These are phyloP conservation scores for Botrytis deweyae DNA, from an alignment of 2,329 filamentous ascomycete species.

Conservation along the genomic window DNA sequence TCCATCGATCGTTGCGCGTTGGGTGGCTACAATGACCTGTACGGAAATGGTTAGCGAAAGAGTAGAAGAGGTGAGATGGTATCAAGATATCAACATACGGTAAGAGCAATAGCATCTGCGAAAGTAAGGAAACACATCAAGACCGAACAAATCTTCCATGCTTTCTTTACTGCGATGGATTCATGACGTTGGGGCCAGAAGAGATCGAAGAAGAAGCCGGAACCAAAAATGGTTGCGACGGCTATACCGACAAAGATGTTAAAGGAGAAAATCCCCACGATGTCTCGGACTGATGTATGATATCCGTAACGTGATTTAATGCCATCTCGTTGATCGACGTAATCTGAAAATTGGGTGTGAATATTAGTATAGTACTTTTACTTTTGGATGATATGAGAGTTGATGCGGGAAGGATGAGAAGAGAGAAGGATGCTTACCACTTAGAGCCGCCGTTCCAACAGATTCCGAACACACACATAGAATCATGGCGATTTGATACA, in stretches of 20 bases:
- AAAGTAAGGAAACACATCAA: slow-evolving; percentile 49
- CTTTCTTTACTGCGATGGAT: slow-evolving; percentile 47
- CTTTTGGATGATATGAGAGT: not conserved
- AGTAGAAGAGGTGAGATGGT: not conserved
- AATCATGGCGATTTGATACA: slow-evolving; percentile 60
- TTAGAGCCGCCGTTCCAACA: slow-evolving; percentile 54
- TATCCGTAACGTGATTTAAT: slow-evolving; percentile 45
- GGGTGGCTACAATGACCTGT: slow-evolving; percentile 48
- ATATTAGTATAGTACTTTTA: not conserved
- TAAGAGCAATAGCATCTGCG: slow-evolving; percentile 50
- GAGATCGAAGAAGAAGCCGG: slow-evolving; percentile 61
- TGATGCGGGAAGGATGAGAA: not conserved
- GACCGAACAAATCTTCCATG: slow-evolving; percentile 54
- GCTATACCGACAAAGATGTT: slow-evolving; percentile 59
- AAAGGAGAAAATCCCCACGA: slow-evolving; percentile 54
- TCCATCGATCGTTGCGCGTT: slow-evolving; percentile 48
- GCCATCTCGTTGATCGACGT: slow-evolving; percentile 52
- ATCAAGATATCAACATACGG: slow-evolving; percentile 34
- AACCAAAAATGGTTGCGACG: slow-evolving; percentile 57
- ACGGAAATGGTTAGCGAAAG: not conserved
- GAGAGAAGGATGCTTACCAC: slow-evolving; percentile 43
- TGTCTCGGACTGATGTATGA: slow-evolving; percentile 54
- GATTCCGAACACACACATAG: slow-evolving; percentile 56
- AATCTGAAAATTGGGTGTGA: slow-evolving; percentile 43
- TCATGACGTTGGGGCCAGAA: slow-evolving; percentile 59